A percentile compares a stretch with the other conserved stretches of the same genome.
These are phyloP conservation scores for Pseudogymnoascus sp. DNA, from an alignment of 2,329 filamentous ascomycete genomes.

Conservation along the genomic window DNA sequence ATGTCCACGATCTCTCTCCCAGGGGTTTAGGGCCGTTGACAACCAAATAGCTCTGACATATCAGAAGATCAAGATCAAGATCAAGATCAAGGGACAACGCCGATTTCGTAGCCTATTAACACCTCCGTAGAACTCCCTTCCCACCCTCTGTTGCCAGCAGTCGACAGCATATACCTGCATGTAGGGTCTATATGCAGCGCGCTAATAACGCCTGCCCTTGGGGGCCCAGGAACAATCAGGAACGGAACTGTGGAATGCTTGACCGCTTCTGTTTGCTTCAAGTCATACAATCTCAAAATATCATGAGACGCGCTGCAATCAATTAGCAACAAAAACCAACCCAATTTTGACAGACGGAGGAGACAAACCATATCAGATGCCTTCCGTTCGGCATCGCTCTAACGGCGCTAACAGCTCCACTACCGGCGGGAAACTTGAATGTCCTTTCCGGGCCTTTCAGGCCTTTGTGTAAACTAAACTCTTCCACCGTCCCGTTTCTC, in stretches of 20 bases:
- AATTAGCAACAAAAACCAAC: conserved; percentile 8
- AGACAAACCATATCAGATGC: conserved; percentile 71
- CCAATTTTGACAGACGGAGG: neutral
- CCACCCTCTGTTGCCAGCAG: conserved; percentile 89
- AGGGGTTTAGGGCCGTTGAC: neutral
- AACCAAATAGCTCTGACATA: neutral
- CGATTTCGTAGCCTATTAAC: conserved; percentile 87
- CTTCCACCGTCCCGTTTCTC: conserved; percentile 86
- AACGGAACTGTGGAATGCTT: conserved; percentile 82
- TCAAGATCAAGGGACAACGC: conserved; percentile 10
- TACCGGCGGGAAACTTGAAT: conserved; percentile 82
- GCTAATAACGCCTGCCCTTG: conserved; percentile 75
- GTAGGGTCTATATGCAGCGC: conserved; percentile 80
- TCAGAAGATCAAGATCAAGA: neutral
- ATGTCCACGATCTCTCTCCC: neutral
- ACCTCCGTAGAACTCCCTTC: conserved; percentile 86
- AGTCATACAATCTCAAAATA: conserved; percentile 85
- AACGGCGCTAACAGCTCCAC: conserved; percentile 80
- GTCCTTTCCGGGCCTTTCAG: conserved; percentile 66
- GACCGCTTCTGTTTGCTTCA: conserved; percentile 52
- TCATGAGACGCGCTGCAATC: conserved; percentile 75
- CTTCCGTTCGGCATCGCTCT: conserved; percentile 86
- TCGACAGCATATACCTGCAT: conserved; percentile 83
- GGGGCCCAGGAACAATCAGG: conserved; percentile 85
- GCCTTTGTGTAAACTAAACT: conserved; percentile 79